phyloP scores from a whole-genome alignment of 768 basidiomycete species.

The Dioszegia hungarica region DNA sequence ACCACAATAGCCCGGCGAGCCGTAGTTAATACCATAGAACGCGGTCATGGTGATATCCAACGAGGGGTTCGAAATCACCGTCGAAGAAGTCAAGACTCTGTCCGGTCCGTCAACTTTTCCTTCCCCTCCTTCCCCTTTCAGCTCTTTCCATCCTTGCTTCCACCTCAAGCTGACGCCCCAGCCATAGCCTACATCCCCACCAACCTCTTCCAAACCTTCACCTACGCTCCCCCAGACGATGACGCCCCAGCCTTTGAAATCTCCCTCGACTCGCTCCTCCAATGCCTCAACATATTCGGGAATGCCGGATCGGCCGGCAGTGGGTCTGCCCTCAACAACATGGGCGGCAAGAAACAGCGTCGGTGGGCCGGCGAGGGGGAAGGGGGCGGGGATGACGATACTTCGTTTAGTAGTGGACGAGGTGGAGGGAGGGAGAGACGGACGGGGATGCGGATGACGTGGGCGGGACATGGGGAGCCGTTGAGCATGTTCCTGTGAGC shows the following conservation, averaged over 20 bases:
- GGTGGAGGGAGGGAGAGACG: conserved; percentile 53
- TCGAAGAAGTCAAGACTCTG: conserved; percentile 78
- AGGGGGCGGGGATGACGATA: conserved; percentile 45
- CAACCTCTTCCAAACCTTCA: conserved; percentile 74
- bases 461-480: conserved; percentile 71
- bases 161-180: too few relatives aligned
- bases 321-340: too few relatives aligned
- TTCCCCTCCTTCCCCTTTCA: neutral
- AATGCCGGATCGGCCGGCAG: conserved; percentile 56
- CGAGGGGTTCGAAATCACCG: conserved; percentile 68
- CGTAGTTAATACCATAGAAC: conserved; percentile 45
- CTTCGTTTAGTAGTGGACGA: conserved; percentile 14
- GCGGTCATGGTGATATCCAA: conserved; percentile 69
- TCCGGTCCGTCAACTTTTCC: conserved; percentile 56
- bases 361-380: conserved; percentile 48
- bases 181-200: conserved; percentile 77
- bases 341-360: neutral
- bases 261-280: conserved; percentile 73
- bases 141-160: too few relatives aligned
- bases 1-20: neutral
- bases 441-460: conserved; percentile 81
- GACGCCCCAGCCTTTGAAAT: conserved; percentile 61
- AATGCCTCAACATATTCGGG: conserved; percentile 90
- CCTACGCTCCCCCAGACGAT: conserved; percentile 52
- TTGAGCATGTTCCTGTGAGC: conserved; percentile 73